A percentile compares a stretch with the other conserved stretches of the same genome.
Conservation (phyloP, 345 rosid species). For the Reutealis trisperma region DNA sequence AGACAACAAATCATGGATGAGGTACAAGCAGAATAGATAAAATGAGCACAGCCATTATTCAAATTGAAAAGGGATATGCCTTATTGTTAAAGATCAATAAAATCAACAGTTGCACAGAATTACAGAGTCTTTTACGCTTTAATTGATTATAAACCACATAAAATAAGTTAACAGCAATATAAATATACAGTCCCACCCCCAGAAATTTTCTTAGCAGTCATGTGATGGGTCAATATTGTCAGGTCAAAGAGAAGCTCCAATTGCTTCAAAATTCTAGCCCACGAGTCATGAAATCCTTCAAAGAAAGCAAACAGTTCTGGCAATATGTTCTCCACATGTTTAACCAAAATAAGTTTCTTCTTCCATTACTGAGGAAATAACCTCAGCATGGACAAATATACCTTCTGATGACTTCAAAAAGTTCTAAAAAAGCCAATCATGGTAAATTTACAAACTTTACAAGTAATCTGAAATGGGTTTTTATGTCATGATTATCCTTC, state of each 20-base stretch:
- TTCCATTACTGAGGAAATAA: background rate
- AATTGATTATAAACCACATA: background rate
- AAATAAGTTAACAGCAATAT: too few relatives aligned
- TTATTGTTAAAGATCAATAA: background rate
- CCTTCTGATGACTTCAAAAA: background rate
- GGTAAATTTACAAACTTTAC: background rate
- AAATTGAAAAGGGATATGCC: background rate
- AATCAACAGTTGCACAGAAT: background rate
- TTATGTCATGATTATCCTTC: background rate
- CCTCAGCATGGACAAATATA: background rate
- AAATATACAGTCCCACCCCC: too few relatives aligned
- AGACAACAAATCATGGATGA: background rate
- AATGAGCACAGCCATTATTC: background rate
- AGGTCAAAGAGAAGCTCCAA: background rate
- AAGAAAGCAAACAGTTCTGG: background rate
- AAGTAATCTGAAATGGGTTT: too few relatives aligned
- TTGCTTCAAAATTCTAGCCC: background rate
- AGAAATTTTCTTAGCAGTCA: background rate
- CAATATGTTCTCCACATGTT: background rate
- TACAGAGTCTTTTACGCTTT: background rate
- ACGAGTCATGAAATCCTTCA: background rate
- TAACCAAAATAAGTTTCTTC: background rate
- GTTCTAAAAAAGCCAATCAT: background rate
- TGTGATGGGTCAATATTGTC: background rate
- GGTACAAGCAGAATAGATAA: background rate